Conservation (phyloP, 106 monocot genomes). For the Ottelia alismoides region DNA sequence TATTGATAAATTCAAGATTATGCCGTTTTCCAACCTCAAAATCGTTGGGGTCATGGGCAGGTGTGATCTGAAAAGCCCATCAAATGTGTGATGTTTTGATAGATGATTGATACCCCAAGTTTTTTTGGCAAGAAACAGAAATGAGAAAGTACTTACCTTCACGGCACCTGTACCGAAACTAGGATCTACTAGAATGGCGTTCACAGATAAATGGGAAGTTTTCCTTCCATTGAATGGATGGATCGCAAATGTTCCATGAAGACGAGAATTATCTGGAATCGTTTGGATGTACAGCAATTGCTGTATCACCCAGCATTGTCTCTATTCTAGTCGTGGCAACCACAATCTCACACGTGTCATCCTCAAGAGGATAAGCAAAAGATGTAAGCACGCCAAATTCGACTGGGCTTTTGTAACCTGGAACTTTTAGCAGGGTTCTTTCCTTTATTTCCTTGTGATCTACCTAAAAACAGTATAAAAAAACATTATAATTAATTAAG, state of each 20-base stretch:
- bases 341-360: slow-evolving; percentile 64
- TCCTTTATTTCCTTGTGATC: slow-evolving; percentile 84
- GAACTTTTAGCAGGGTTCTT: slow-evolving; percentile 54
- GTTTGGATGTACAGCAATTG: slow-evolving; percentile 85
- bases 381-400: slow-evolving; percentile 81
- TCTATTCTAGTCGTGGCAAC: slow-evolving; percentile 97
- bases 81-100: no score
- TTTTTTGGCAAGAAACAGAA: not conserved
- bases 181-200: slow-evolving; percentile 76
- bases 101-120: no score
- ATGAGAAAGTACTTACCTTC: slow-evolving; percentile 42
- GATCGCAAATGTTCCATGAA: slow-evolving; percentile 81
- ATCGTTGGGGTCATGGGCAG: slow-evolving; percentile 96
- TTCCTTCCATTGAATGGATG: slow-evolving; percentile 89
- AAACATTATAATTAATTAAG: not conserved
- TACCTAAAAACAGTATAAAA: slow-evolving; percentile 33
- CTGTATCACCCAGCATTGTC: slow-evolving; percentile 99
- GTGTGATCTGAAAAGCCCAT: slow-evolving; percentile 78
- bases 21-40: slow-evolving; percentile 91
- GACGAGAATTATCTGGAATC: slow-evolving; percentile 66
- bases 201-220: slow-evolving; percentile 81
- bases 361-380: slow-evolving; percentile 91
- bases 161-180: slow-evolving; percentile 95
- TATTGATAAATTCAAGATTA: slow-evolving; percentile 82
- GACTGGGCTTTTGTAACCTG: slow-evolving; percentile 56